phyloP scores from a whole-genome alignment of 495 filamentous ascomycete species.

The Penicillium parvum region DNA sequence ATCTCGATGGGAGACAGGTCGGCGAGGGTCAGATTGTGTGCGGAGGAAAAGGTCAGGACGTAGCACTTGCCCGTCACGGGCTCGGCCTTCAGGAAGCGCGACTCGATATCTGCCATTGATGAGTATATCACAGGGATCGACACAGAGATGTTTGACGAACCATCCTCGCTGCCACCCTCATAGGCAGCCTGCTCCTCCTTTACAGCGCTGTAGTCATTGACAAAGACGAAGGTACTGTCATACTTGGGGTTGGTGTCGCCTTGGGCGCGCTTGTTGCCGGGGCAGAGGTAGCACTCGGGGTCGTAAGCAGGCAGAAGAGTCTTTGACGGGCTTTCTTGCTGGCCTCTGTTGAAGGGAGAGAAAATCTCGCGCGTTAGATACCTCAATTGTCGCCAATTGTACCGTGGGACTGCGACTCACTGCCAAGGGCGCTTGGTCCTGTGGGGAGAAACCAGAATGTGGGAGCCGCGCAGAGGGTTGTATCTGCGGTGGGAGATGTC shows the following conservation, averaged over 20 bases:
- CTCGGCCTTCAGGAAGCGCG: conserved; percentile 77
- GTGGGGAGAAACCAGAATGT: conserved; percentile 92
- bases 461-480: conserved; percentile 85
- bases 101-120: conserved; percentile 54
- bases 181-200: conserved; percentile 85
- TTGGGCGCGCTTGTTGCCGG: conserved; percentile 85
- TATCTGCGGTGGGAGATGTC: conserved; percentile 95
- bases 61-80: conserved; percentile 95
- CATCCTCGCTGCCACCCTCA: conserved; percentile 46
- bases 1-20: conserved; percentile 70
- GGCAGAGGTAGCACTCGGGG: conserved; percentile 91
- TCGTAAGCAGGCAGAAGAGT: conserved; percentile 77
- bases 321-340: conserved; percentile 79
- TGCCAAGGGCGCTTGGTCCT: conserved; percentile 97
- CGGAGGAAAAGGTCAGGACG: conserved; percentile 87
- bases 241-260: conserved; percentile 88
- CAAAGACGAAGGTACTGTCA: conserved; percentile 82
- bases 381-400: background rate
- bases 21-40: conserved; percentile 88
- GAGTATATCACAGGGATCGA: background rate
- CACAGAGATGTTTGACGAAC: conserved; percentile 24
- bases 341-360: conserved; percentile 57
- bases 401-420: conserved; percentile 52
- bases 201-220: conserved; percentile 96
- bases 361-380: conserved; percentile 3